Conservation (phyloP, 2,329 filamentous ascomycete genomes). For the Botryotinia calthae region DNA sequence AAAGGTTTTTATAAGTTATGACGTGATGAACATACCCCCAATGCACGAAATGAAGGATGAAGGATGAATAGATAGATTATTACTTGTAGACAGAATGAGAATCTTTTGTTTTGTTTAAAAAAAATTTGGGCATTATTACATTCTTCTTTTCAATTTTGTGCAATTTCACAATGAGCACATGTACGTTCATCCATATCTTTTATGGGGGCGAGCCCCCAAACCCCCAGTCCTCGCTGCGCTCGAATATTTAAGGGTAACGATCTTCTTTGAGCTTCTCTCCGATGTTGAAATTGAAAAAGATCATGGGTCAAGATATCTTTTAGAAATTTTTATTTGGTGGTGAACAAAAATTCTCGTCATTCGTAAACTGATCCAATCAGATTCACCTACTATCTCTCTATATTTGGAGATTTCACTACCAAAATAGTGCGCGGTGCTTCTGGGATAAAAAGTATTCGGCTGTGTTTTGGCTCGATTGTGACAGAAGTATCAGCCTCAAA, state of each 20-base stretch:
- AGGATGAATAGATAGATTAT: conserved; percentile 8
- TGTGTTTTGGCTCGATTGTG: background rate
- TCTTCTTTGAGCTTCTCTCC: background rate
- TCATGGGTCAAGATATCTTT: background rate
- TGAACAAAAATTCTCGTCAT: background rate
- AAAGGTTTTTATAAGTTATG: conserved; percentile 15
- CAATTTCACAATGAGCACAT: background rate
- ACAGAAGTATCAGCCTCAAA: background rate
- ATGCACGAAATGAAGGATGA: conserved; percentile 10
- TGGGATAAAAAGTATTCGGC: background rate
- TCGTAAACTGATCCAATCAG: background rate
- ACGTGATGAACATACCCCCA: conserved; percentile 15
- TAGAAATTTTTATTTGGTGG: background rate
- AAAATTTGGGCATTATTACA: background rate
- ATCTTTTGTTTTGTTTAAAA: background rate
- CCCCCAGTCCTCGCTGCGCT: background rate
- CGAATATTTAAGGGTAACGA: background rate
- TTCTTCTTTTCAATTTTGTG: background rate
- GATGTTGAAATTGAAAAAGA: background rate
- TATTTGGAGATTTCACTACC: background rate
- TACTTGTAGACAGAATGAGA: background rate
- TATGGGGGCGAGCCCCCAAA: background rate
- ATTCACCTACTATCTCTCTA: background rate
- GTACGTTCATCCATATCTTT: background rate
- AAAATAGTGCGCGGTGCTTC: background rate